phyloP scores from a whole-genome alignment of 1,284 basidiomycete species.

The Fomitopsis pinicola region DNA sequence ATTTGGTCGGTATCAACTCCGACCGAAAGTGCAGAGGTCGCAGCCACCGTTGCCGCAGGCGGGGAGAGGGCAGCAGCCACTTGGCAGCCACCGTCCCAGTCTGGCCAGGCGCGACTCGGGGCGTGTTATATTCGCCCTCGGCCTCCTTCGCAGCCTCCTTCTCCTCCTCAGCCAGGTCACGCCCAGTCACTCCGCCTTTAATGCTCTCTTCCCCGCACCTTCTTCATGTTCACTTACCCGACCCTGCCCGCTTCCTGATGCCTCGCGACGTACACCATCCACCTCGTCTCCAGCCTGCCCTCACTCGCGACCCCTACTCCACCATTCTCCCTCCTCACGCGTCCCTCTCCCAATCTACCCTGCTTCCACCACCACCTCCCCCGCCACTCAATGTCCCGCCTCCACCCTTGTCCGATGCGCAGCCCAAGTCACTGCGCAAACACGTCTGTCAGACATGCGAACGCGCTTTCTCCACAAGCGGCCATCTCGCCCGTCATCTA shows the following conservation, averaged over 20 bases:
- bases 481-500: slow-evolving; percentile 78
- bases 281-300: neutral
- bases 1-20: slow-evolving; percentile 2
- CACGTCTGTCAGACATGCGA: slow-evolving; percentile 44
- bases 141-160: neutral
- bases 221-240: neutral
- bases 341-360: neutral
- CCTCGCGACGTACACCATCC: neutral
- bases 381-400: no score
- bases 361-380: neutral
- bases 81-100: neutral
- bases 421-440: slow-evolving; percentile 22
- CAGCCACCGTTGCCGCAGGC: neutral
- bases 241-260: neutral
- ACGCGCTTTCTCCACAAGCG: slow-evolving; percentile 74
- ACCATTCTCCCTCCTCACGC: neutral
- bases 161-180: neutral
- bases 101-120: neutral
- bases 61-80: neutral
- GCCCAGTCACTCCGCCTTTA: neutral
- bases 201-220: slow-evolving; percentile 1
- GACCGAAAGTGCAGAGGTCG: neutral
- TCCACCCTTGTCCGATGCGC: slow-evolving; percentile 4
- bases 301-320: neutral
- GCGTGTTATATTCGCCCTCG: slow-evolving; percentile 2